These are phyloP conservation scores for Solidago caesia DNA, from an alignment of 129 eudicot species.

Conservation along the genomic window DNA sequence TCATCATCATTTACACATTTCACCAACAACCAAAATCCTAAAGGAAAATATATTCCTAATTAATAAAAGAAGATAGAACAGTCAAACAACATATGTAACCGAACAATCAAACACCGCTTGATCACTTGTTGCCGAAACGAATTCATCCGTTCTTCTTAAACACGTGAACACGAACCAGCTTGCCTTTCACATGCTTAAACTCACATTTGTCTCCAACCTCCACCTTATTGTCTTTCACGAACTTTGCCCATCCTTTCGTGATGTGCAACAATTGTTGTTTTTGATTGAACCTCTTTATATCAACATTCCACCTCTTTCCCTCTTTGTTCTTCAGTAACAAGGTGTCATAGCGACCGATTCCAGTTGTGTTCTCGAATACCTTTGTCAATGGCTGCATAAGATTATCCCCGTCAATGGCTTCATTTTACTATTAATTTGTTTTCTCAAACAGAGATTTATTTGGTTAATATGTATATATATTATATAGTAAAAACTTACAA, in stretches of 20 bases:
- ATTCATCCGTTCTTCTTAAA: background rate
- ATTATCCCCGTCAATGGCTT: background rate
- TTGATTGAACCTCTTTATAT: background rate
- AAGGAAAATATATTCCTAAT: too few relatives aligned
- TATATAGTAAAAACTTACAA: too few relatives aligned
- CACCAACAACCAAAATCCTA: too few relatives aligned
- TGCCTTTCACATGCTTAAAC: constrained; percentile 1
- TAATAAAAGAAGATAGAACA: too few relatives aligned
- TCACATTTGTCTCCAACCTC: background rate
- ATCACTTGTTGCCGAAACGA: background rate
- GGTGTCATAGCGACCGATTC: background rate
- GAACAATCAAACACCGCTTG: background rate
- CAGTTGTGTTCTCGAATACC: background rate
- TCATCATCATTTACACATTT: too few relatives aligned
- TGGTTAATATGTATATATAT: too few relatives aligned
- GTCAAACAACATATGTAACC: too few relatives aligned
- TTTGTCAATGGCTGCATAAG: constrained; percentile 1
- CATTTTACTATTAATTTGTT: too few relatives aligned
- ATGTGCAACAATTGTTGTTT: too few relatives aligned
- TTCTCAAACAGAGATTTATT: too few relatives aligned
- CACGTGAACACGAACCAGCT: constrained; percentile 15
- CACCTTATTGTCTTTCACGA: constrained; percentile 14
- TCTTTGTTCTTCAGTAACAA: background rate
- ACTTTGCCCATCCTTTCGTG: background rate
- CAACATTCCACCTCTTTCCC: background rate